Evolutionary conservation across 805 yeast genomes (phyloP), one percentile per base, ranked within the genome.

Genomic region (Candida bentonensis): DNA sequence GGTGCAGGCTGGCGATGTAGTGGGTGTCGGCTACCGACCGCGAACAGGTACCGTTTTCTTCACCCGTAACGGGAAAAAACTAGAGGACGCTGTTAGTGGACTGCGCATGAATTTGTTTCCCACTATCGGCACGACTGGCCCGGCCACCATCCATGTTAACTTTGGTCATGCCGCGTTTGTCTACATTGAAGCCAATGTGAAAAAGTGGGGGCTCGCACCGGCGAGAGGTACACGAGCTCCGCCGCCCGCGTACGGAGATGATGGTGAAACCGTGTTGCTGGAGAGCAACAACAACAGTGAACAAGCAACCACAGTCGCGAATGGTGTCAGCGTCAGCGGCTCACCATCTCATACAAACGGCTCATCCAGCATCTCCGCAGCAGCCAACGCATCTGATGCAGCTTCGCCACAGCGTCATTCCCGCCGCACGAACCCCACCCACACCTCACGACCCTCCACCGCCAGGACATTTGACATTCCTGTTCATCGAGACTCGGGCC

Each of bases 141-240:
- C 80, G 3, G 83, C 95, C 53, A 73, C 79, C 4, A 67, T 92
- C n/a, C 88, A 83, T 60, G 94, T 83, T 9, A 92, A 86, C 56
- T 63, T 92, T 45, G 98, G 98, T 17, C 89, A 84, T 53, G 70
- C 78, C 46, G 96, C 96, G 2, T 87, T 75, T 63, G 96, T 88
- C 2, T 86, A 74, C 57, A 84, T 88, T 42, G 96, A 88, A 58
- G 96, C 85, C 1, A 86, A 87, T 57, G 95, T 88, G 30, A 87
- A 87, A 59, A 86, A 83, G 59, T 87, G 96, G 96, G 95, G 95
- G 3, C 80, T 82, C 54, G 95, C 94, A n/a, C 89, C 92, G 2
- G 70, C 81, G 33, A 83, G 80, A 51, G 98, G 97, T 1, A 74
- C 72, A 42, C 81, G 87, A 47, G 81, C 94, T 2, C 94, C 97